These are phyloP conservation scores for Pythium utonaiense DNA, from an alignment of 352 stramenopile genomes.

Conservation along the genomic window DNA sequence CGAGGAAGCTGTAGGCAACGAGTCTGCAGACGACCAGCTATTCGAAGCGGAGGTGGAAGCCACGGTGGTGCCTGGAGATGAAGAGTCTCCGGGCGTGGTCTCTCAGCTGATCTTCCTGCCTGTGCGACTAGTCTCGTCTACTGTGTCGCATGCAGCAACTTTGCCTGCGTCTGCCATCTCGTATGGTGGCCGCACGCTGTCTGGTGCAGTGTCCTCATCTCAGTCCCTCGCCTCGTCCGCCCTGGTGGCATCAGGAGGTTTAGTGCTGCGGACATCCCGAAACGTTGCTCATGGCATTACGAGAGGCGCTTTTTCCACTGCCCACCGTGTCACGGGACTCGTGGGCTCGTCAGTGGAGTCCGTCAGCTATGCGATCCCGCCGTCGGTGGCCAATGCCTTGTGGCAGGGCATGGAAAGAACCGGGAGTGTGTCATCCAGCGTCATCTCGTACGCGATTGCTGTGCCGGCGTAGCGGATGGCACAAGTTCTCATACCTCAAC, in stretches of 20 bases:
- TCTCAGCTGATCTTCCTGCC: constrained; percentile 60
- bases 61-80: not conserved
- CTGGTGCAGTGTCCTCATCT: constrained; percentile 49
- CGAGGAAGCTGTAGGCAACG: not conserved
- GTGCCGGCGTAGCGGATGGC: constrained; percentile 68
- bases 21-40: not conserved
- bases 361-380: constrained; percentile 48
- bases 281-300: constrained; percentile 50
- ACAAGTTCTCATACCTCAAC: constrained; percentile 38
- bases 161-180: constrained; percentile 44
- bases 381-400: constrained; percentile 55
- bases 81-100: constrained; percentile 25
- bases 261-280: constrained; percentile 49
- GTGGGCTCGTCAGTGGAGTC: constrained; percentile 53
- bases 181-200: constrained; percentile 60
- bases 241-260: constrained; percentile 45
- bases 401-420: constrained; percentile 63
- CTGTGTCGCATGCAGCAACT: constrained; percentile 51
- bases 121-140: constrained; percentile 50
- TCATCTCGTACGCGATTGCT: constrained; percentile 63
- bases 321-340: constrained; percentile 43
- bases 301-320: constrained; percentile 48
- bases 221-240: constrained; percentile 57
- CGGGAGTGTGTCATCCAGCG: constrained; percentile 48
- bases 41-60: not conserved